These are phyloP conservation scores for Phytophthora brassicae DNA, from an alignment of 352 stramenopile genomes.

Conservation along the genomic window DNA sequence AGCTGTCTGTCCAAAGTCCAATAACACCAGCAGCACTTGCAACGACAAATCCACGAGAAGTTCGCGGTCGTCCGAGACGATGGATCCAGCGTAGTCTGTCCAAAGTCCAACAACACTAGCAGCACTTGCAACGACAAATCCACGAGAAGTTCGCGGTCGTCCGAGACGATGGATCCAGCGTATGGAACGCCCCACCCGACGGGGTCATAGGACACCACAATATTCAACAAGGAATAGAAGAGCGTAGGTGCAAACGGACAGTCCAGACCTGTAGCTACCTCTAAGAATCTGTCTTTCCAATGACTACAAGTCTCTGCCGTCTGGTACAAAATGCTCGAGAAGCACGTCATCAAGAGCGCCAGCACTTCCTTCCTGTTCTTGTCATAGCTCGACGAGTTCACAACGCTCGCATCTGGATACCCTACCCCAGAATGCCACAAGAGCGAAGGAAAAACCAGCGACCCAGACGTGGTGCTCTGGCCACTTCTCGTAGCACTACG, in stretches of 20 bases:
- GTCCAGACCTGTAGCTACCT: constrained; percentile 86
- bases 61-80: constrained; percentile 89
- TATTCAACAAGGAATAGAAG: constrained; percentile 97
- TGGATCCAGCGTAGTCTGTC: too few relatives aligned
- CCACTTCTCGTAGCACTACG: constrained; percentile 62
- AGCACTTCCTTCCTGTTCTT: constrained; percentile 96
- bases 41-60: constrained; percentile 90
- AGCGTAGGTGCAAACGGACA: constrained; percentile 94
- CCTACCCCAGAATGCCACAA: constrained; percentile 80
- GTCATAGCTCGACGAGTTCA: constrained; percentile 79
- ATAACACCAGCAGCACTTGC: constrained; percentile 93
- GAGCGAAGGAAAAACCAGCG: constrained; percentile 73
- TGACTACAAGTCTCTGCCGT: constrained; percentile 91
- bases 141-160: constrained; percentile 90
- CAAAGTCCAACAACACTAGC: constrained; percentile 95
- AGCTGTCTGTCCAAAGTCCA: constrained; percentile 91
- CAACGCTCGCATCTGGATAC: constrained; percentile 76
- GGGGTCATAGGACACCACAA: constrained; percentile 93
- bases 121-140: constrained; percentile 93
- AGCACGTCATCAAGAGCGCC: constrained; percentile 92
- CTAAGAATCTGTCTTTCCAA: constrained; percentile 91
- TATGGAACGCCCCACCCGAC: constrained; percentile 91
- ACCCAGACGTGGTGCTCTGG: constrained; percentile 31
- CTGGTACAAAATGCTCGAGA: constrained; percentile 96
- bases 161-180: constrained; percentile 83